phyloP scores from a whole-genome alignment of 108 stramenopile genomes.

The Nitzschia palea region DNA sequence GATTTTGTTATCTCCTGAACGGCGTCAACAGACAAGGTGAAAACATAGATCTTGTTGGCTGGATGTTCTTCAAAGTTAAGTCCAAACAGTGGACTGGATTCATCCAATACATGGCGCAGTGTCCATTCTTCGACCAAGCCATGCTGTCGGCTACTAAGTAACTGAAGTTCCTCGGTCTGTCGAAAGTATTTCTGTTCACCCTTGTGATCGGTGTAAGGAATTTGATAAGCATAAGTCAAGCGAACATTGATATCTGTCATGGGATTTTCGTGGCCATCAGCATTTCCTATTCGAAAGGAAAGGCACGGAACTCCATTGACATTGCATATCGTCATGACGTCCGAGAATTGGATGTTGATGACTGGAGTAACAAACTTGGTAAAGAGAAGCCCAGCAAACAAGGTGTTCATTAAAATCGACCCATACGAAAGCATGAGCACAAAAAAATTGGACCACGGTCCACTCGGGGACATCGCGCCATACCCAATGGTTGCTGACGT shows the following conservation, averaged over 20 bases:
- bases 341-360: conserved; percentile 23
- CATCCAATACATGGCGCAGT: conserved; percentile 25
- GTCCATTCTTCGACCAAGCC: conserved; percentile 20
- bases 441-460: conserved; percentile 8
- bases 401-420: conserved; percentile 11
- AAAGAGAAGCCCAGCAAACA: conserved; percentile 26
- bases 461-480: conserved; percentile 2
- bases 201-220: conserved; percentile 26
- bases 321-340: conserved; percentile 27
- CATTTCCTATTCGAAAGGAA: conserved; percentile 25
- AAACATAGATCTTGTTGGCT: conserved; percentile 20
- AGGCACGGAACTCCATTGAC: conserved; percentile 31
- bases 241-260: conserved; percentile 31
- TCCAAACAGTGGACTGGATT: conserved; percentile 31
- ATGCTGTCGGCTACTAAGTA: conserved; percentile 15
- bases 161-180: conserved; percentile 21
- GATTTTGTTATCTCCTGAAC: conserved; percentile 28
- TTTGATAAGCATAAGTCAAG: conserved; percentile 22
- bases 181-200: conserved; percentile 19
- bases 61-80: conserved; percentile 28
- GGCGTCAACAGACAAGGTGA: conserved; percentile 25
- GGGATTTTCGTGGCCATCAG: conserved; percentile 27
- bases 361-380: conserved; percentile 28
- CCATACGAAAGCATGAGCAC: conserved; percentile 3
- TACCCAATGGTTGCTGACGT: conserved; percentile 32